Conservation (phyloP, 208 protist species). For the Leishmania braziliensis region DNA sequence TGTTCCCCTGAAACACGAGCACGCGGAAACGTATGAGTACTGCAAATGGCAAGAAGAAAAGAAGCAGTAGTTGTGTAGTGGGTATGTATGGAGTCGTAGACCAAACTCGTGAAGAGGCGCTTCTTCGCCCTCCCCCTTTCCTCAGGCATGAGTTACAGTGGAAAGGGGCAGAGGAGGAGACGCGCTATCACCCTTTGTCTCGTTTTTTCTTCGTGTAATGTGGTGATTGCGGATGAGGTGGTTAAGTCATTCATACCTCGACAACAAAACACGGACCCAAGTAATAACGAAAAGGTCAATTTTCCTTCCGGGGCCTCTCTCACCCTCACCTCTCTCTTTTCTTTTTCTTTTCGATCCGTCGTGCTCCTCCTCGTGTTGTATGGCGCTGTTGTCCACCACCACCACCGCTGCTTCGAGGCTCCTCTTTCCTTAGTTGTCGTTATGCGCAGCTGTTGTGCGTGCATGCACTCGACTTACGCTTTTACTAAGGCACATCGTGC, state of each 20-base stretch:
- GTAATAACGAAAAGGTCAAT: background rate
- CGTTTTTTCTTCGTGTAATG: background rate
- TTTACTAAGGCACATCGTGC: background rate
- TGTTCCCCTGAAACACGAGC: background rate
- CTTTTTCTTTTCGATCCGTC: background rate
- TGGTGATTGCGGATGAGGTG: background rate
- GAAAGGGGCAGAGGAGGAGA: background rate
- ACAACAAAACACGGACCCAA: background rate
- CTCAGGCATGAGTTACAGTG: background rate
- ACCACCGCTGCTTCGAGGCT: background rate
- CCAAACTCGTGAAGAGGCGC: conserved; percentile 9
- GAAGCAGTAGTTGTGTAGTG: background rate
- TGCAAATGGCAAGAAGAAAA: background rate
- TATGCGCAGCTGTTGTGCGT: background rate
- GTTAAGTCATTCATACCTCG: background rate
- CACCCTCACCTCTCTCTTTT: background rate
- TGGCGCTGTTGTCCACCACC: background rate
- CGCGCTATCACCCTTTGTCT: background rate
- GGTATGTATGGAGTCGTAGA: background rate
- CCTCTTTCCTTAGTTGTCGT: background rate
- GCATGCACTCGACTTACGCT: background rate
- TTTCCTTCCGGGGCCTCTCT: conserved; percentile 1
- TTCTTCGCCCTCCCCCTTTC: background rate
- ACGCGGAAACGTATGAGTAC: background rate
- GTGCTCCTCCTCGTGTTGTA: background rate